phyloP scores from a whole-genome alignment of 192 early-diverging fungal genomes.

The Coemansia furcata region DNA sequence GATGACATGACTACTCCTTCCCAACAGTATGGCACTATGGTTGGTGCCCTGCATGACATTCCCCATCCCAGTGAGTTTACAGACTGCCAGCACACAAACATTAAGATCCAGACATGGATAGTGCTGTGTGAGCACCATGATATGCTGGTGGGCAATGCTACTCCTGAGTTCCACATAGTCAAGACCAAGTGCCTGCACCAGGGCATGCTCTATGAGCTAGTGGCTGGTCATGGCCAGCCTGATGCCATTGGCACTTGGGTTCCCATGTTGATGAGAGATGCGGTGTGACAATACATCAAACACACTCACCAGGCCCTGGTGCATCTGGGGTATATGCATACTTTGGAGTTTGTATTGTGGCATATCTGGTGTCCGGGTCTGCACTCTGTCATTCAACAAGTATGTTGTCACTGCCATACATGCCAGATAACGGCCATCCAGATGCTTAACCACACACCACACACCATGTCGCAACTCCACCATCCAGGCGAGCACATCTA shows the following conservation, averaged over 20 bases:
- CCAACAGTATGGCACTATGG: neutral
- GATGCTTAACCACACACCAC: conserved; percentile 4
- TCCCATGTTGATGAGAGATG: neutral
- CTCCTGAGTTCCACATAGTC: conserved; percentile 4
- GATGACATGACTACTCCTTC: too few relatives aligned
- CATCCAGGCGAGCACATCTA: conserved; percentile 20
- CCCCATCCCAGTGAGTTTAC: neutral
- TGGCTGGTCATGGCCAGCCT: neutral
- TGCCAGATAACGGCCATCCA: conserved; percentile 23
- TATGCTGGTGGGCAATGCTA: neutral
- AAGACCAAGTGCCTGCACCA: neutral
- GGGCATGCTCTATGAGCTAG: conserved; percentile 1
- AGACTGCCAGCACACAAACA: neutral
- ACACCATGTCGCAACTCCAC: neutral
- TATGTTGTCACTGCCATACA: neutral
- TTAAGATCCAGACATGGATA: conserved; percentile 6
- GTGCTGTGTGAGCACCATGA: neutral
- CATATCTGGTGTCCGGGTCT: neutral
- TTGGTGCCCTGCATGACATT: neutral
- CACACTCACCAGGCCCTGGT: neutral
- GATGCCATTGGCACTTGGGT: conserved; percentile 8
- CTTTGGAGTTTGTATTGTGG: neutral
- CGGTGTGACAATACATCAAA: neutral
- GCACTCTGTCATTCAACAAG: neutral
- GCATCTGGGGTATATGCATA: conserved; percentile 7